Evolutionary conservation across 2,329 filamentous ascomycete genomes (phyloP).

Genomic region (Rutstroemia sp.): DNA sequence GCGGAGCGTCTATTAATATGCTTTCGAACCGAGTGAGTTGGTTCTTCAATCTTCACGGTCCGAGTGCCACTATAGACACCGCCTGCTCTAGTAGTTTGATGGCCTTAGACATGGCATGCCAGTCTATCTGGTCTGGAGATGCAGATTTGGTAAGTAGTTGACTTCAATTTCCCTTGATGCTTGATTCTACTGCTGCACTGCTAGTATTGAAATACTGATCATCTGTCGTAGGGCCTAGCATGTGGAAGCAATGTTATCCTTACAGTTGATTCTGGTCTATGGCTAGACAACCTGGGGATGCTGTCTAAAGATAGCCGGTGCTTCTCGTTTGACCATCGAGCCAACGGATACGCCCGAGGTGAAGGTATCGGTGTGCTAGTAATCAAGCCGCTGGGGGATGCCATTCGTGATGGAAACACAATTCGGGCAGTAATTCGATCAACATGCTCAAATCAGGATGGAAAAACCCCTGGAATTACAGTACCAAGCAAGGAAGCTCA

Average conservation of each 20-base stretch:
- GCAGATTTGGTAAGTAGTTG: conserved; percentile 33
- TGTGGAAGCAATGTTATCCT: conserved; percentile 1
- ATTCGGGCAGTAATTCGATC: neutral
- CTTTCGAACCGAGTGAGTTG: conserved; percentile 48
- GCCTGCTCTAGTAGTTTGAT: conserved; percentile 38
- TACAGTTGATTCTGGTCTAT: conserved; percentile 39
- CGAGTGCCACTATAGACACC: conserved; percentile 38
- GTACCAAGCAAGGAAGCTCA: conserved; percentile 43
- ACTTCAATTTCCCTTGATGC: conserved; percentile 8
- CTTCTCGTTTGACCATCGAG: conserved; percentile 48
- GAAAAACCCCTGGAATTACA: conserved; percentile 43
- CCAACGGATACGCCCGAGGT: conserved; percentile 54
- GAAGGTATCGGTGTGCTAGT: conserved; percentile 53
- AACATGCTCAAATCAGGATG: conserved; percentile 42
- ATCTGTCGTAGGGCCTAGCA: conserved; percentile 29
- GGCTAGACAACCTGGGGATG: conserved; percentile 28
- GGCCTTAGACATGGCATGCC: conserved; percentile 18
- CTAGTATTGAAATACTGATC: conserved; percentile 31
- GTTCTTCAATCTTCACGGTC: conserved; percentile 34
- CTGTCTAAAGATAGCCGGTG: conserved; percentile 19
- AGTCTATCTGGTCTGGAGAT: conserved; percentile 37
- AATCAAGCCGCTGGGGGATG: conserved; percentile 51
- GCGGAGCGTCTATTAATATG: conserved; percentile 32
- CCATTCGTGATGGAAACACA: conserved; percentile 32
- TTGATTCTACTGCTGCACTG: conserved; percentile 18